phyloP scores from a whole-genome alignment of 352 stramenopile genomes.

The Aphanomyces astaci region DNA sequence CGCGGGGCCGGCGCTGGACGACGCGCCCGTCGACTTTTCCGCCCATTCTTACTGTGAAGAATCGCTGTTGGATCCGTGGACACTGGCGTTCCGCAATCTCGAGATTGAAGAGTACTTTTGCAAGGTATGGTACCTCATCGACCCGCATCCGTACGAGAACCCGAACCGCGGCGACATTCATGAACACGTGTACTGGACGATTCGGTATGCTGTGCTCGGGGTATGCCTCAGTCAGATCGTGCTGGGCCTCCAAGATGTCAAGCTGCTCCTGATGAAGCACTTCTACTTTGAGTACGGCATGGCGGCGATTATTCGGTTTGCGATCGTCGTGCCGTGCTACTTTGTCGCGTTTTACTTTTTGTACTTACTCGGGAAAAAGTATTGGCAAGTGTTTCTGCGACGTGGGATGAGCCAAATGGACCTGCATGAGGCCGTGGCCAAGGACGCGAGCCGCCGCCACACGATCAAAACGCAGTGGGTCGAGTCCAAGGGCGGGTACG shows the following conservation, averaged over 20 bases:
- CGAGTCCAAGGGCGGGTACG: slow-evolving; percentile 67
- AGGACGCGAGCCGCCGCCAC: slow-evolving; percentile 43
- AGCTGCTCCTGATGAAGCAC: slow-evolving; percentile 50
- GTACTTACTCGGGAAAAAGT: slow-evolving; percentile 67
- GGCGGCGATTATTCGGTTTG: slow-evolving; percentile 54
- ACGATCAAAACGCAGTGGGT: slow-evolving; percentile 48
- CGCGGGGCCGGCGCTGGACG: slow-evolving; percentile 55
- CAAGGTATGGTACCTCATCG: slow-evolving; percentile 80
- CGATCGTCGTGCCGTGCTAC: slow-evolving; percentile 67
- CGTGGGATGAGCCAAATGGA: slow-evolving; percentile 15
- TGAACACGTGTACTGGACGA: slow-evolving; percentile 57
- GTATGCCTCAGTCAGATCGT: slow-evolving; percentile 64
- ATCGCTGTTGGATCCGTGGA: slow-evolving; percentile 54
- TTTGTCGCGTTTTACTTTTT: slow-evolving; percentile 59
- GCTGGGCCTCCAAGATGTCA: slow-evolving; percentile 67
- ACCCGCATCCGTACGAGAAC: slow-evolving; percentile 77
- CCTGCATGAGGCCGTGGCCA: slow-evolving; percentile 30
- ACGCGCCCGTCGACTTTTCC: slow-evolving; percentile 48
- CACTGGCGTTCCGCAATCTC: slow-evolving; percentile 59
- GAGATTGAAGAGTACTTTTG: slow-evolving; percentile 77
- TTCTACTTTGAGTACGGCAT: slow-evolving; percentile 45
- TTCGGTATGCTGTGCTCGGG: slow-evolving; percentile 66
- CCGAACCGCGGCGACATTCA: slow-evolving; percentile 68
- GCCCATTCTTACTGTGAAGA: slow-evolving; percentile 68
- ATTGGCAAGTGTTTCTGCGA: slow-evolving; percentile 28